Percentiles rank a stretch among this genome's conserved stretches.
These are phyloP conservation scores for Trichoderma virens DNA, from an alignment of 495 filamentous ascomycete species.

Conservation along the genomic window DNA sequence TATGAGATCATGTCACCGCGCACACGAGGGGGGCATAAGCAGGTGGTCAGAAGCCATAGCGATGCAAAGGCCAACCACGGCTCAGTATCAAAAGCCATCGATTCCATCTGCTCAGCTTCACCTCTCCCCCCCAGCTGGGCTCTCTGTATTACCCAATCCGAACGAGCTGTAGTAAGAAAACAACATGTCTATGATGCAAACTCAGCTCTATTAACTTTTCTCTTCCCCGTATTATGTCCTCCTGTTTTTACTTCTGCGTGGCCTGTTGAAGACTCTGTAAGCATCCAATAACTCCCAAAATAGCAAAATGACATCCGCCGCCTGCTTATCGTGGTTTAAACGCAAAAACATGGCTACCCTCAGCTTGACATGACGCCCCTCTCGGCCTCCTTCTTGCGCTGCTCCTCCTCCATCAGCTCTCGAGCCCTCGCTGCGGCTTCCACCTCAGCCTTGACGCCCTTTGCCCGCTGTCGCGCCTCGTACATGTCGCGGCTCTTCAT, in stretches of 20 bases:
- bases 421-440: conserved; percentile 53
- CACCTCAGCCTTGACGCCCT: conserved; percentile 70
- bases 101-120: neutral
- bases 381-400: conserved; percentile 30
- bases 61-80: neutral
- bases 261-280: conserved; percentile 9
- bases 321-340: neutral
- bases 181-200: no score
- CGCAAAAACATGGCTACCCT: neutral
- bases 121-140: neutral
- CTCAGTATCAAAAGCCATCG: neutral
- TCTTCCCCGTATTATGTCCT: no score
- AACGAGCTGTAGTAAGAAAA: no score
- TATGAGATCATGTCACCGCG: neutral
- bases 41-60: neutral
- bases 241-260: neutral
- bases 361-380: neutral
- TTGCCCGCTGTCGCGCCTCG: conserved; percentile 81
- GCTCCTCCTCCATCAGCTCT: conserved; percentile 48
- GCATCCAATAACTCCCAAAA: neutral
- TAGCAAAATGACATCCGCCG: neutral
- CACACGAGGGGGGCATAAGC: neutral
- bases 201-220: no score
- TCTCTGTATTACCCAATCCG: no score
- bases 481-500: conserved; percentile 75